Evolutionary conservation across 768 basidiomycete genomes (phyloP), one percentile per base, ranked within the genome.

Genomic region (Psilocybe azurescens): DNA sequence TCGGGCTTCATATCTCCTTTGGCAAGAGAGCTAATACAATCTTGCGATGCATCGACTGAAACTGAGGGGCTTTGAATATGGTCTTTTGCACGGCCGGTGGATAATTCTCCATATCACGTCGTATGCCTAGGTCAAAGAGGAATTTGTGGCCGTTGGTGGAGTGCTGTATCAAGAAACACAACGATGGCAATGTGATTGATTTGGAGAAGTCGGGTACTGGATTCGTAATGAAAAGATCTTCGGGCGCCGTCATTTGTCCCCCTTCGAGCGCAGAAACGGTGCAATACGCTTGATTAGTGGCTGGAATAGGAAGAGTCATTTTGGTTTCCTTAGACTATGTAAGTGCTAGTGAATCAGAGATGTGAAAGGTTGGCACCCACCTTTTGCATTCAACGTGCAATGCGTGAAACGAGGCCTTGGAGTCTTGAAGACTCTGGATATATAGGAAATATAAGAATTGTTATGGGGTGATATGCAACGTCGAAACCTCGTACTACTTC

Each of bases 1-100:
- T 69, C 69, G 0, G 85, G 81, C 3, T 71, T 61, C 1, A 81
- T 50, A 0, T 83, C 82, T n/a, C 86, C 87, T 55, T 79, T 80
- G 6, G 64, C 69, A 28, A 87, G 77, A 3, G 85, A 83, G 48
- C 83, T 79, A 4, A 72, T 69, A 11, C 81, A 81, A 16, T 58
- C 75, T 57, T 82, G 78, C 0, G 70, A 67, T 20, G 73, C 65
- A 20, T 69, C 68, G 16, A 72, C 55, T 6, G 58, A 51, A 58
- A 61, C 56, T 6, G 49, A 28, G 29, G 33, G 36, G 8, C 16
- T 11, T 18, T 48, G 9, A 38, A 16, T 16, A 48, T n/a, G 13
- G 9, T 52, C 18, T 47, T 18, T 24, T 38, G 58, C 16, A 67
- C 52, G 11, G 28, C 36, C 11, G 63, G 63, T 14, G 63, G 52